phyloP scores from a whole-genome alignment of 352 stramenopile species.

The Phytophthora pini region DNA sequence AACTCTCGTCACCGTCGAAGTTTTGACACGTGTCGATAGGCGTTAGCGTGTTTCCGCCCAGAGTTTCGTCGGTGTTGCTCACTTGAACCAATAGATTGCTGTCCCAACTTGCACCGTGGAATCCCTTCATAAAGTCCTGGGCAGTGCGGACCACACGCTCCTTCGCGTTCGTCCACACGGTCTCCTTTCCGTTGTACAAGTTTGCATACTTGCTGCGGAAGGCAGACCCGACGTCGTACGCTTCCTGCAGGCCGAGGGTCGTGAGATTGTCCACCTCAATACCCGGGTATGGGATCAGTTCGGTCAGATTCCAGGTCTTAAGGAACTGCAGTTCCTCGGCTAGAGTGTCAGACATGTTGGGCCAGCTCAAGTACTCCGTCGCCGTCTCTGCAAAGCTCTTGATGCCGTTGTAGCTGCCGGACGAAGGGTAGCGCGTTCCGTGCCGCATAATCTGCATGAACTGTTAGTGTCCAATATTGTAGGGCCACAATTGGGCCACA shows the following conservation, averaged over 20 bases:
- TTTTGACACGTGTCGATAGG: constrained; percentile 60
- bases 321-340: constrained; percentile 53
- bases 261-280: constrained; percentile 66
- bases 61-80: constrained; percentile 43
- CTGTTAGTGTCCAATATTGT: background rate
- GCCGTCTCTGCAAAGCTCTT: constrained; percentile 42
- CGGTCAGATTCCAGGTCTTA: constrained; percentile 49
- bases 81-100: constrained; percentile 42
- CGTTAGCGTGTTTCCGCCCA: constrained; percentile 58
- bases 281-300: constrained; percentile 41
- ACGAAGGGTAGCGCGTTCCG: constrained; percentile 62
- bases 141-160: constrained; percentile 62
- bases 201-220: constrained; percentile 50
- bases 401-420: constrained; percentile 55
- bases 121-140: constrained; percentile 57
- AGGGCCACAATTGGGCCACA: background rate
- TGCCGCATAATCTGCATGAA: constrained; percentile 45
- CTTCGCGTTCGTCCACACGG: constrained; percentile 56
- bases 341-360: constrained; percentile 36
- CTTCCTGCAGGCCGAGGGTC: constrained; percentile 48
- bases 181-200: constrained; percentile 49
- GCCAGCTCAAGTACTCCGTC: constrained; percentile 29
- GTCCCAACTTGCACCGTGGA: constrained; percentile 41
- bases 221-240: constrained; percentile 43
- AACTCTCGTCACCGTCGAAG: constrained; percentile 37